Evolutionary conservation across 257 asterid genomes (phyloP), one percentile per base, ranked within the genome.

Genomic region (Solanum medicagineum): DNA sequence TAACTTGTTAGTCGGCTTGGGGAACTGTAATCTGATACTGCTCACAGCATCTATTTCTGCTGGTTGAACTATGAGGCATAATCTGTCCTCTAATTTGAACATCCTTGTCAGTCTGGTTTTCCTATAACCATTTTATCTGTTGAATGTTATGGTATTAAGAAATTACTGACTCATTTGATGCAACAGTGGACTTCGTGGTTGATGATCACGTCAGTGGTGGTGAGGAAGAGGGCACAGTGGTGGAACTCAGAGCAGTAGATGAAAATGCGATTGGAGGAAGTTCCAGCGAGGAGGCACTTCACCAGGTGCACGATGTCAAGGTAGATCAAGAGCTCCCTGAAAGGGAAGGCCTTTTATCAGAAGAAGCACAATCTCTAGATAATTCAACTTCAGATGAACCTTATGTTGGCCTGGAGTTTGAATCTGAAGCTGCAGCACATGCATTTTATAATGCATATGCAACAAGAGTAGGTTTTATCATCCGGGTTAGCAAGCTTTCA

Each of bases 401-500:
- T 1, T 93, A 87, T 79, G 83, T 96, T 45, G 99, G 99, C 63
- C 97, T 90, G 88, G 98, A 97, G 90, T 95, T 97, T 83, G 98
- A 95, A 86, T 92, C 98, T 16, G 99, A 97, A 91, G 97, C 96
- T 32, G 96, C 93, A 22, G 99, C 98, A 56, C 98, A 95, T 87
- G 96, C 98, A 59, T 95, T 95, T 90, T 97, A 95, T 74, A 95
- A 95, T 89, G 87, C 94, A 7, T 95, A 95, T 84, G 98, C 99
- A 26, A 93, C 97, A 13, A 92, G 94, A 88, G 90, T 92, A 16
- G 99, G 99, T 60, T 97, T 95, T 32, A 89, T 97, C 70, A 92
- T 97, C 63, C 98, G 99, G 81, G 99, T 97, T 83, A 97, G 98
- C 91, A 97, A 97, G 93, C 97, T 97, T 62, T 97, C 99, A 56